Evolutionary conservation across 2,329 filamentous ascomycete genomes (phyloP).

Genomic region (Chaetothyriales sp.): DNA sequence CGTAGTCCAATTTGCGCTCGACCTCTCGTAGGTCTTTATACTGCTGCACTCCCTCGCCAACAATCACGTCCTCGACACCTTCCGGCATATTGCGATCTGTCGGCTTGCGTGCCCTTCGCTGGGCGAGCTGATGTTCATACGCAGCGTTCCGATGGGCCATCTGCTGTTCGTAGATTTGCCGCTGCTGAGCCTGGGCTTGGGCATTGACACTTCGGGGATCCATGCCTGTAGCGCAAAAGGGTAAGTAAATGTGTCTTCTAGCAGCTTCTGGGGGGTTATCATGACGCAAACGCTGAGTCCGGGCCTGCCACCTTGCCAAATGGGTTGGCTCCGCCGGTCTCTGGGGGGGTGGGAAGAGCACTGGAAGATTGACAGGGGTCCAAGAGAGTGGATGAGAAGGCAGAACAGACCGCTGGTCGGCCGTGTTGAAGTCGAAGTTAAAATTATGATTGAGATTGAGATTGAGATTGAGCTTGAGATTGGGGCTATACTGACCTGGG

Average conservation of each 20-base stretch:
- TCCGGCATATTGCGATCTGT: slow-evolving; percentile 93
- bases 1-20: slow-evolving; percentile 77
- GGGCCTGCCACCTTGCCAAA: neutral
- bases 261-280: neutral
- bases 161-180: slow-evolving; percentile 13
- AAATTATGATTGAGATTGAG: neutral
- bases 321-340: neutral
- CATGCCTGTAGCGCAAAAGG: slow-evolving; percentile 7
- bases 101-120: slow-evolving; percentile 73
- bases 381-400: neutral
- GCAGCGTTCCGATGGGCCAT: slow-evolving; percentile 16
- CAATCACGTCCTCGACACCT: slow-evolving; percentile 66
- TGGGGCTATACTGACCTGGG: slow-evolving; percentile 16
- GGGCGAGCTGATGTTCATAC: slow-evolving; percentile 34
- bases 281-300: neutral
- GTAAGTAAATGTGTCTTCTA: neutral
- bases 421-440: neutral
- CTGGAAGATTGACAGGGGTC: neutral
- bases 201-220: slow-evolving; percentile 10
- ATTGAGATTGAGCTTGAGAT: neutral
- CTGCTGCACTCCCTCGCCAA: slow-evolving; percentile 66
- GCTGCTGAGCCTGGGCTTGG: slow-evolving; percentile 14
- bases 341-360: neutral
- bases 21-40: slow-evolving; percentile 77
- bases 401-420: neutral